Conservation (phyloP, 2,329 filamentous ascomycete genomes). For the Helotiales sp. region DNA sequence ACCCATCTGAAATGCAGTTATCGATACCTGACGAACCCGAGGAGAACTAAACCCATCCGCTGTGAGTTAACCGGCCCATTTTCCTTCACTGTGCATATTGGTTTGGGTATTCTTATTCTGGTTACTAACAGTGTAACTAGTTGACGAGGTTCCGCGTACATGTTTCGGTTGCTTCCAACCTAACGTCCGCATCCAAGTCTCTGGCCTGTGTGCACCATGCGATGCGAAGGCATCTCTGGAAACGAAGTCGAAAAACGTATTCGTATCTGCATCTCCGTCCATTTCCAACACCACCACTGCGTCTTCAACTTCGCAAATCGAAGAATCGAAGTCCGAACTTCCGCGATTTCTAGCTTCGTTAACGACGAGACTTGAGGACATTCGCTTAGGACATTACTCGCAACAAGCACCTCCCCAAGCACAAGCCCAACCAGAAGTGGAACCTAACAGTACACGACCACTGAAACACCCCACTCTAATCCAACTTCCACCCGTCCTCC, state of each 20-base stretch:
- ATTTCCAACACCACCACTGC: neutral
- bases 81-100: neutral
- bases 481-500: neutral
- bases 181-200: neutral
- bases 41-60: neutral
- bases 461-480: neutral
- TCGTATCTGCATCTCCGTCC: neutral
- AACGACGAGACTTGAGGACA: neutral
- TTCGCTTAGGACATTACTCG: neutral
- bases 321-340: neutral
- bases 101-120: neutral
- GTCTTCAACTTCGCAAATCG: neutral
- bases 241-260: neutral
- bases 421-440: neutral
- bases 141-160: neutral
- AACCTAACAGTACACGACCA: neutral
- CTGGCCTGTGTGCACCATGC: neutral
- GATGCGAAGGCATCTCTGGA: neutral
- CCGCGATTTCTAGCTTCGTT: slow-evolving; percentile 1
- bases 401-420: neutral
- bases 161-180: neutral
- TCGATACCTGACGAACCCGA: neutral
- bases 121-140: neutral
- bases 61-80: neutral
- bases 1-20: neutral